Percentiles rank a stretch among this genome's conserved stretches.
These are phyloP conservation scores for Cephaloascus albidus DNA, from an alignment of 805 yeast species.

Conservation along the genomic window DNA sequence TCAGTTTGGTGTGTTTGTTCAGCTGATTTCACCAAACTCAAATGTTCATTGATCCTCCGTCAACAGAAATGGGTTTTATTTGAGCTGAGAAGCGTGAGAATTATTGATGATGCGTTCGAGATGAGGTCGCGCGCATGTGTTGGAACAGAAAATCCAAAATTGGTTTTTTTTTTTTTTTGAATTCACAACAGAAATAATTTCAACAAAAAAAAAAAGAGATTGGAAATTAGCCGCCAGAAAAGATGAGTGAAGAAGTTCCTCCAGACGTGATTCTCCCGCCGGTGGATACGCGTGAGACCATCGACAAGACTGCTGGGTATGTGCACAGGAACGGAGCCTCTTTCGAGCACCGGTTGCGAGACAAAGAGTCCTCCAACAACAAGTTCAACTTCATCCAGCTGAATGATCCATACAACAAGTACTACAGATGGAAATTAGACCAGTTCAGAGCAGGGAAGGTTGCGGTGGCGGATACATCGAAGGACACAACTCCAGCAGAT, in stretches of 20 bases:
- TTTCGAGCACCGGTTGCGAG: slow-evolving; percentile 51
- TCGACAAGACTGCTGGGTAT: slow-evolving; percentile 66
- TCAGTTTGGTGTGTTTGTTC: too few relatives aligned
- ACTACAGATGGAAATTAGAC: slow-evolving; percentile 41
- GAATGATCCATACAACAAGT: slow-evolving; percentile 45
- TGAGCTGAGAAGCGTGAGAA: too few relatives aligned
- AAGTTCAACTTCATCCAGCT: slow-evolving; percentile 58
- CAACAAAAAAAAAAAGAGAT: too few relatives aligned
- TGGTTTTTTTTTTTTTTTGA: too few relatives aligned
- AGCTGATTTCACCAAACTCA: too few relatives aligned
- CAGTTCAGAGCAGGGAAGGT: slow-evolving; percentile 16
- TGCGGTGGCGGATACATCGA: slow-evolving; percentile 2
- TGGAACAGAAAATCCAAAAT: too few relatives aligned
- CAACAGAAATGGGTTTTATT: too few relatives aligned
- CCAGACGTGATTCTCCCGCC: slow-evolving; percentile 46
- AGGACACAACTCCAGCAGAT: slow-evolving; percentile 1
- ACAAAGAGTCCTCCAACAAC: slow-evolving; percentile 32
- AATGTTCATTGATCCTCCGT: too few relatives aligned
- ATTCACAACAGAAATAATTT: too few relatives aligned
- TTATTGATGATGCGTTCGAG: not conserved
- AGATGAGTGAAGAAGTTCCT: slow-evolving; percentile 8
- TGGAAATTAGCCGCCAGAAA: not conserved
- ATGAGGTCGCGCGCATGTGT: not conserved
- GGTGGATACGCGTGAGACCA: slow-evolving; percentile 35
- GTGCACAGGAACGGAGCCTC: slow-evolving; percentile 58